Percentiles rank a stretch among this genome's conserved stretches.
Evolutionary conservation across 176 grass and related monocot genomes (phyloP).

Genomic region (Oryza rufipogon): DNA sequence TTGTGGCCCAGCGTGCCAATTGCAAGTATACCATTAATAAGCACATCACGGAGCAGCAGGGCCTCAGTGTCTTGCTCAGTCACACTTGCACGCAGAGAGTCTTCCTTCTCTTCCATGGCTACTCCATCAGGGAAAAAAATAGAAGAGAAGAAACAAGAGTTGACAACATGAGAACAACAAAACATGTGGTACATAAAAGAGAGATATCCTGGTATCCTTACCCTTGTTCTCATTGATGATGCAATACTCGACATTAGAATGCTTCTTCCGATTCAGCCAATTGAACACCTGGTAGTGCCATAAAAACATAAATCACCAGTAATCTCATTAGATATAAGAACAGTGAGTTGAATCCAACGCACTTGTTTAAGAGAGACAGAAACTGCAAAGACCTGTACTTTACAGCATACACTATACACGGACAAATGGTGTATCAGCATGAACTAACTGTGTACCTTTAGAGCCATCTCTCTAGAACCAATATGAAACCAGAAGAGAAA

Average conservation of each 20-base stretch:
- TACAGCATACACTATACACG: slow-evolving; percentile 30
- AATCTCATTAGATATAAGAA: slow-evolving; percentile 41
- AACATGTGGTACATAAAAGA: slow-evolving; percentile 36
- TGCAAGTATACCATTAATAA: slow-evolving; percentile 75
- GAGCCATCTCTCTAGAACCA: slow-evolving; percentile 64
- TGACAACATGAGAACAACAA: slow-evolving; percentile 35
- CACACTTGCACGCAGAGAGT: slow-evolving; percentile 39
- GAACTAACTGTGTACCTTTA: slow-evolving; percentile 63
- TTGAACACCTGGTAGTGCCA: slow-evolving; percentile 64
- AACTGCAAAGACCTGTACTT: slow-evolving; percentile 45
- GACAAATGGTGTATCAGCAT: slow-evolving; percentile 27
- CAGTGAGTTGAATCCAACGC: slow-evolving; percentile 25
- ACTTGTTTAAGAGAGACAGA: slow-evolving; percentile 32
- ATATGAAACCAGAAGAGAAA: slow-evolving; percentile 49
- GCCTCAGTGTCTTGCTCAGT: slow-evolving; percentile 82
- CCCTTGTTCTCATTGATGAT: slow-evolving; percentile 61
- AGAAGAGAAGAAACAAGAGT: background rate
- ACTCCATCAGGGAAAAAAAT: slow-evolving; percentile 13
- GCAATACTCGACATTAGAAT: slow-evolving; percentile 59
- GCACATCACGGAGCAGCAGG: slow-evolving; percentile 81
- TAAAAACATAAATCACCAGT: slow-evolving; percentile 43
- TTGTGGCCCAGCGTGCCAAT: slow-evolving; percentile 86
- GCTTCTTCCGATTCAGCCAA: slow-evolving; percentile 82
- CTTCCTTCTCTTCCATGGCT: slow-evolving; percentile 55
- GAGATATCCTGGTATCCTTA: slow-evolving; percentile 36